Evolutionary conservation across 1,139 yeast genomes (phyloP).

Genomic region (Tardiomyces depauwii): DNA sequence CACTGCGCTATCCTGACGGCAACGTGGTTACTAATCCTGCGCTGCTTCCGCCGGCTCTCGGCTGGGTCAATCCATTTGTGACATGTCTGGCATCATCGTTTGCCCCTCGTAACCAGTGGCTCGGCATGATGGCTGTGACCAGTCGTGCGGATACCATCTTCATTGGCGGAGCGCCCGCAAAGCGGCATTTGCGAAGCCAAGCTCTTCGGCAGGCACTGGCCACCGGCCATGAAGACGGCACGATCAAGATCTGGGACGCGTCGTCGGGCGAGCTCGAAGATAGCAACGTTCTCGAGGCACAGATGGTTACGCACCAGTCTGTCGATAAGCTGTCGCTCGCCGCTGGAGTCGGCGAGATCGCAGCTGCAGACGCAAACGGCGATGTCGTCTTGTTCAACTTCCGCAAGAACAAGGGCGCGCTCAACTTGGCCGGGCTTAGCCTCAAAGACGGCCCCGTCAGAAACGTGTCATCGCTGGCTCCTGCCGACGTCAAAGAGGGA

Average conservation of each 20-base stretch:
- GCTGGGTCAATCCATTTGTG: constrained; percentile 70
- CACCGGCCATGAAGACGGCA: constrained; percentile 77
- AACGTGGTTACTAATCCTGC: constrained; percentile 43
- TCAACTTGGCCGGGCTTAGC: constrained; percentile 4
- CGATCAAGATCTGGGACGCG: constrained; percentile 70
- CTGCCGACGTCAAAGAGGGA: constrained; percentile 41
- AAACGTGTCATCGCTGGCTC: constrained; percentile 30
- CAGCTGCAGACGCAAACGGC: constrained; percentile 59
- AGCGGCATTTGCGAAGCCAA: constrained; percentile 42
- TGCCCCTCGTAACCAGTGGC: constrained; percentile 60
- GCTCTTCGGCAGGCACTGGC: constrained; percentile 39
- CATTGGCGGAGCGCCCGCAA: constrained; percentile 69
- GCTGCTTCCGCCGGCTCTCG: constrained; percentile 65
- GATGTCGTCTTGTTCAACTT: constrained; percentile 68
- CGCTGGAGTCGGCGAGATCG: constrained; percentile 63
- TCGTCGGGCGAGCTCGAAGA: constrained; percentile 64
- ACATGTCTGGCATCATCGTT: constrained; percentile 41
- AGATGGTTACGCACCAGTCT: constrained; percentile 31
- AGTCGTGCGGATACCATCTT: constrained; percentile 32
- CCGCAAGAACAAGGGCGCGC: constrained; percentile 39
- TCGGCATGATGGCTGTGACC: constrained; percentile 47
- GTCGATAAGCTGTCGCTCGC: constrained; percentile 61
- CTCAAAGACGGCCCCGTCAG: constrained; percentile 7
- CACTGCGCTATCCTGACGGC: constrained; percentile 47
- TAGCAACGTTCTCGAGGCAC: constrained; percentile 45